Evolutionary conservation across 805 yeast species (phyloP), one percentile per base, ranked within the genome.

Genomic region (Osmozyma mogii): DNA sequence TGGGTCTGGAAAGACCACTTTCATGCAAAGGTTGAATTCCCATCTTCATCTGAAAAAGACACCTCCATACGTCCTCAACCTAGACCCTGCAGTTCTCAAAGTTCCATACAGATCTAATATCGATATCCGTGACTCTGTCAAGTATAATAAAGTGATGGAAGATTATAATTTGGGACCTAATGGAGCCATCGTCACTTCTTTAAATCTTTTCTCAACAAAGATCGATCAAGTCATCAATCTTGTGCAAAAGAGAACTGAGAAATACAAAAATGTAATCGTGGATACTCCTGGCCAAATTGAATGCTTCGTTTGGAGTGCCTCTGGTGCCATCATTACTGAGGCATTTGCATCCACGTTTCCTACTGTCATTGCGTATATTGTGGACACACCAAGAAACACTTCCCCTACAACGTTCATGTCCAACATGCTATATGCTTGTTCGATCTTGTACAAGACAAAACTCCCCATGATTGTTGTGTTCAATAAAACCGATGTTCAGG

Each of bases 201-300:
- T 92, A 37, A 92, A 92, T 51, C 62, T 92, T 29, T 92, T 92
- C 50, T 67, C 96, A 28, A 92, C 99, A 9, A 92, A 92, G 57
- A 85, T 92, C 34, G 99, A 92, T 54, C 98, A 92, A 59, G 96
- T 92, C 4, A 77, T 92, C 28, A 70, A 72, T 22, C 63, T 92
- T 22, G 82, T 89, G 13, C 95, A 87, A 47, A 85, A 87, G 49
- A 74, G 89, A 43, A 61, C 77, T 1, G 69, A 64, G 14, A 40
- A 42, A n/a, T 53, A 56, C 41, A 56, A 74, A 13, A 80, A 87
- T 52, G 83, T 88, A 40, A 78, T 92, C 21, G 74, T 89, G 29
- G 99, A 92, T 58, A 92, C 99, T 1, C 99, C 99, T 0, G 99
- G 99, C 9, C 99, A 92, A 58, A 92, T 92, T 38, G 99, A 92